Conservation (phyloP, 768 basidiomycete species). For the Auriculariales sp. region DNA sequence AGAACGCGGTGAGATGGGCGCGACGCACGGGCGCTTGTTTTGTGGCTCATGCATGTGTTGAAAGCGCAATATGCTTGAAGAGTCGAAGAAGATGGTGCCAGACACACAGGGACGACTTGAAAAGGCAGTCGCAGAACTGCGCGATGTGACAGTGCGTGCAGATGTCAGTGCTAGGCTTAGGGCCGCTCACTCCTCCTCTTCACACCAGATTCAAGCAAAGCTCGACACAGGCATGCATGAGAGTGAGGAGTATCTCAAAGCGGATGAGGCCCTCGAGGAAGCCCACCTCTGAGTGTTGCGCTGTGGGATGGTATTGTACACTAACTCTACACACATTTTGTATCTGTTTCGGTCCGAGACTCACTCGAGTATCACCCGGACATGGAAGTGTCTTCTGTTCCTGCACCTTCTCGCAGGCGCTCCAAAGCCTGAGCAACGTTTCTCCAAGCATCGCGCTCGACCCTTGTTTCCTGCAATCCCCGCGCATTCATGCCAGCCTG, state of each 20-base stretch:
- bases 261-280: constrained; percentile 42
- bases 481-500: constrained; percentile 29
- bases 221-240: constrained; percentile 16
- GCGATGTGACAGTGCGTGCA: constrained; percentile 46
- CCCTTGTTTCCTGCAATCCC: constrained; percentile 64
- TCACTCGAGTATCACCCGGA: background rate
- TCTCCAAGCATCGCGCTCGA: constrained; percentile 66
- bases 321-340: background rate
- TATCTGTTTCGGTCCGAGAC: background rate
- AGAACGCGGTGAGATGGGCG: constrained; percentile 43
- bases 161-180: background rate
- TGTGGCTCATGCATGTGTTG: too few relatives aligned
- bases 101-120: constrained; percentile 51
- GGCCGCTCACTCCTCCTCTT: too few relatives aligned
- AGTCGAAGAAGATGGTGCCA: constrained; percentile 68
- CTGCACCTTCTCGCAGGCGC: constrained; percentile 38
- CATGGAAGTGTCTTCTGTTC: background rate
- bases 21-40: too few relatives aligned
- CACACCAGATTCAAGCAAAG: constrained; percentile 16
- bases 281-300: constrained; percentile 29
- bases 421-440: constrained; percentile 54
- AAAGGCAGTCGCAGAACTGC: constrained; percentile 46
- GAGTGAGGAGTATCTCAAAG: constrained; percentile 32
- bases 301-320: background rate
- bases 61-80: constrained; percentile 54